These are phyloP conservation scores for Podospora anserina DNA, from an alignment of 495 filamentous ascomycete species.

Conservation along the genomic window DNA sequence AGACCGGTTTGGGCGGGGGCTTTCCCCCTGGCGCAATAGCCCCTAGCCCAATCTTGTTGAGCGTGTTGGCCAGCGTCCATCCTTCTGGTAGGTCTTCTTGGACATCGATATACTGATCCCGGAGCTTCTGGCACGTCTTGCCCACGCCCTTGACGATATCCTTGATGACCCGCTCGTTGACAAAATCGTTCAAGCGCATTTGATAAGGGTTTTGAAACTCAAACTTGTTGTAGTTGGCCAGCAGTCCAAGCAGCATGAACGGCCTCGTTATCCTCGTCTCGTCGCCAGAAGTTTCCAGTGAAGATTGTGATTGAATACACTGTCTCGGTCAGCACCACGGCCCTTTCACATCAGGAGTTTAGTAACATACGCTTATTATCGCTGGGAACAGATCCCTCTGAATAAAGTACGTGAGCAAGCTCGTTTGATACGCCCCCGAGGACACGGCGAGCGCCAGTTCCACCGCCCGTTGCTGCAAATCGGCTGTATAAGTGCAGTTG, in stretches of 20 bases:
- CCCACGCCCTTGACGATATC: conserved; percentile 77
- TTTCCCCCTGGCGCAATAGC: conserved; percentile 66
- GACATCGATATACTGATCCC: conserved; percentile 79
- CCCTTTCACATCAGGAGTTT: background rate
- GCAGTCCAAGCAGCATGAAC: conserved; percentile 78
- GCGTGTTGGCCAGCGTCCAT: conserved; percentile 76
- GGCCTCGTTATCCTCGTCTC: conserved; percentile 62
- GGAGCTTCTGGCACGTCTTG: conserved; percentile 57
- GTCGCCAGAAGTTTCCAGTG: conserved; percentile 46
- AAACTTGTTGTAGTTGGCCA: conserved; percentile 99
- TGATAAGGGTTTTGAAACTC: conserved; percentile 98
- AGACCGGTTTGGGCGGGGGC: conserved; percentile 54
- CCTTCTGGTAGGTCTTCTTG: conserved; percentile 90
- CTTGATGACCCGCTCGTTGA: conserved; percentile 83
- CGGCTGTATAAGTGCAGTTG: conserved; percentile 37
- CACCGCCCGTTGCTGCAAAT: conserved; percentile 74
- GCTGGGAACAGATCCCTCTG: conserved; percentile 92
- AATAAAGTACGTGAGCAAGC: conserved; percentile 89
- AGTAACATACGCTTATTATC: conserved; percentile 74
- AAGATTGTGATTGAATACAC: conserved; percentile 73
- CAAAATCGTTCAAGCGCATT: conserved; percentile 92
- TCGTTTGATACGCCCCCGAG: conserved; percentile 92
- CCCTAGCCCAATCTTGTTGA: conserved; percentile 82
- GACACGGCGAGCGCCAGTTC: conserved; percentile 76
- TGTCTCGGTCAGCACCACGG: conserved; percentile 32